Percentiles rank a stretch among this genome's conserved stretches.
These are phyloP conservation scores for Hirsutella thompsonii DNA, from an alignment of 2,329 filamentous ascomycete species.

Conservation along the genomic window DNA sequence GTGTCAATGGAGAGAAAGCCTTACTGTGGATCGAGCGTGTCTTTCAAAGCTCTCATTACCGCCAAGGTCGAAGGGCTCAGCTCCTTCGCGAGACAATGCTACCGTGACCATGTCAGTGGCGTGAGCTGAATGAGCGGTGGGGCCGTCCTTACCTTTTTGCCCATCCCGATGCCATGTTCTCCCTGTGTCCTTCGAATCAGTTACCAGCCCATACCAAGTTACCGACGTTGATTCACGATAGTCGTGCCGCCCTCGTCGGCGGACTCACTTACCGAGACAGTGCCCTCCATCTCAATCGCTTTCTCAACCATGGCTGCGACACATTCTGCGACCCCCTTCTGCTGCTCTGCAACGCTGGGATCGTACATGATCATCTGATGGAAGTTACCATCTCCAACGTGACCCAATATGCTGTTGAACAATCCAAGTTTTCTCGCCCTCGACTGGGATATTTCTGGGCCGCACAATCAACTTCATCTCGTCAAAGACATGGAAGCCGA, in stretches of 20 bases:
- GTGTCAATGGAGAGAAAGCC: conserved; percentile 1
- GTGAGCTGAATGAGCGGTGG: neutral
- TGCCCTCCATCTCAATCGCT: conserved; percentile 58
- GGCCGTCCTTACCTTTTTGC: conserved; percentile 49
- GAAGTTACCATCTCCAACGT: conserved; percentile 66
- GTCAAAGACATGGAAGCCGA: neutral
- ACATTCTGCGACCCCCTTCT: conserved; percentile 39
- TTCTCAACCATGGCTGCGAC: conserved; percentile 59
- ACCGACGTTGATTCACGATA: too few species aligned
- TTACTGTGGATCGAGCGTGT: conserved; percentile 43
- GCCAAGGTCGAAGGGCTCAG: conserved; percentile 49
- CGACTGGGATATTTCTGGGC: conserved; percentile 47
- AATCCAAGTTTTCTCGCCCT: conserved; percentile 51
- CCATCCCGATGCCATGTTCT: conserved; percentile 58
- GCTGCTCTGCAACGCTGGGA: conserved; percentile 42
- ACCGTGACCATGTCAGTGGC: neutral
- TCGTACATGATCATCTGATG: conserved; percentile 37
- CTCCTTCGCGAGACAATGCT: conserved; percentile 45
- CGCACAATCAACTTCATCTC: neutral
- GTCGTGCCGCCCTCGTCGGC: too few species aligned
- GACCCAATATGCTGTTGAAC: conserved; percentile 54
- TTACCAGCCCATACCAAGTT: too few species aligned
- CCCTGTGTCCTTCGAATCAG: conserved; percentile 19
- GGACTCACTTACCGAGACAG: conserved; percentile 44
- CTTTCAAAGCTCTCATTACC: conserved; percentile 54